Evolutionary conservation across 1,284 basidiomycete species (phyloP).

Genomic region (Heimioporus retisporus): DNA sequence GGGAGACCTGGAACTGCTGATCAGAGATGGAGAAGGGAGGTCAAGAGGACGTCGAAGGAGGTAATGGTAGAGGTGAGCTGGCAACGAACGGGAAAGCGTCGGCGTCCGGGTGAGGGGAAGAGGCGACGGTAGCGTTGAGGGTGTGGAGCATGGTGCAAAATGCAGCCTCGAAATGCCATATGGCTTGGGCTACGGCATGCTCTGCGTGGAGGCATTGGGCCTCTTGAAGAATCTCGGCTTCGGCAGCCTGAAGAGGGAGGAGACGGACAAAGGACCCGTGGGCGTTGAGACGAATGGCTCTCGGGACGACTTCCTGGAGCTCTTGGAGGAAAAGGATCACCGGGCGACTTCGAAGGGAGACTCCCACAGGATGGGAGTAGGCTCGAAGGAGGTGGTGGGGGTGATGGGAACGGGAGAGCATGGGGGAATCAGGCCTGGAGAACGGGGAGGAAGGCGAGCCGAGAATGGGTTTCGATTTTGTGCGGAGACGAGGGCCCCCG

Average conservation of each 20-base stretch:
- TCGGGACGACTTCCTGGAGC: constrained; percentile 78
- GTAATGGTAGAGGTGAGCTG: constrained; percentile 71
- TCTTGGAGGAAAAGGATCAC: constrained; percentile 79
- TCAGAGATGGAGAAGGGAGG: constrained; percentile 67
- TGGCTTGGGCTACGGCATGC: constrained; percentile 70
- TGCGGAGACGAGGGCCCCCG: constrained; percentile 34
- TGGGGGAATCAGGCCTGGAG: constrained; percentile 16
- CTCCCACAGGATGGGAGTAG: constrained; percentile 69
- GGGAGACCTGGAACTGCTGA: constrained; percentile 71
- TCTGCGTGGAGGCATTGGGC: no score
- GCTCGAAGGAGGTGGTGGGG: constrained; percentile 66
- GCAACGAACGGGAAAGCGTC: constrained; percentile 52
- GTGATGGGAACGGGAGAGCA: constrained; percentile 30
- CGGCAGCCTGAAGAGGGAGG: constrained; percentile 68
- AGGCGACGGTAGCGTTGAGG: constrained; percentile 54
- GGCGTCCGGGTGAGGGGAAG: constrained; percentile 16
- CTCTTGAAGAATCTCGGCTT: constrained; percentile 68
- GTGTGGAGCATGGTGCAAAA: constrained; percentile 76
- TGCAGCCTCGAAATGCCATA: constrained; percentile 76
- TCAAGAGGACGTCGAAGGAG: constrained; percentile 67
- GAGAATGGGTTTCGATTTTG: constrained; percentile 21
- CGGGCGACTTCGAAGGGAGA: constrained; percentile 78
- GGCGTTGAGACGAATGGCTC: constrained; percentile 77
- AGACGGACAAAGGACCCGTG: constrained; percentile 79
- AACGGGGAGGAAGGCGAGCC: constrained; percentile 5